Percentiles rank a stretch among this genome's conserved stretches.
Conservation (phyloP, 352 stramenopile genomes). For the Thalassiosira exigua region DNA sequence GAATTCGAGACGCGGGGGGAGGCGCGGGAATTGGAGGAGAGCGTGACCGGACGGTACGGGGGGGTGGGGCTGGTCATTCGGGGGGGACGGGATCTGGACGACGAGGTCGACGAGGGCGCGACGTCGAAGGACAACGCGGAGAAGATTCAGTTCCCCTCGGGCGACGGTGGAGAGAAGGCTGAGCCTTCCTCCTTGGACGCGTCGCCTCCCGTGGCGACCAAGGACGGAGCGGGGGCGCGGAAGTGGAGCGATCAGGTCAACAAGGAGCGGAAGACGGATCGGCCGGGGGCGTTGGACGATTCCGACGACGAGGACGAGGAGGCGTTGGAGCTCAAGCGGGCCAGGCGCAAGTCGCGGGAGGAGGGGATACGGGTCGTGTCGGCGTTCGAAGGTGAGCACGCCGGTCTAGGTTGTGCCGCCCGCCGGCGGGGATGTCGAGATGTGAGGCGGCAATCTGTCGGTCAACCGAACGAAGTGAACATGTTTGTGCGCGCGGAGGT, state of each 20-base stretch:
- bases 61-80: conserved; percentile 89
- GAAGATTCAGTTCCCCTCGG: conserved; percentile 8
- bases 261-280: conserved; percentile 11
- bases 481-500: too few species aligned
- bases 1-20: conserved; percentile 86
- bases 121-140: conserved; percentile 17
- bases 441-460: too few species aligned
- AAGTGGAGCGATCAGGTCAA: conserved; percentile 28
- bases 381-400: conserved; percentile 84
- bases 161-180: background rate
- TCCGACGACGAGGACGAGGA: conserved; percentile 52
- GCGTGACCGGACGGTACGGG: conserved; percentile 84
- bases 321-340: conserved; percentile 44
- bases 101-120: background rate
- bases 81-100: conserved; percentile 58
- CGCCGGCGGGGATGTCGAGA: background rate
- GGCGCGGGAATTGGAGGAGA: conserved; percentile 78
- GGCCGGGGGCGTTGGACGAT: conserved; percentile 48
- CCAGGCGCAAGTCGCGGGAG: conserved; percentile 54
- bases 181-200: conserved; percentile 10
- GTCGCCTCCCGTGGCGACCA: conserved; percentile 24
- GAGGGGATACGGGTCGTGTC: conserved; percentile 81
- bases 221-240: background rate
- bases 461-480: too few species aligned
- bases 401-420: background rate